Percentiles rank a stretch among this genome's conserved stretches.
Conservation (phyloP, 495 filamentous ascomycete genomes). For the Lasiosphaeris hirsuta region DNA sequence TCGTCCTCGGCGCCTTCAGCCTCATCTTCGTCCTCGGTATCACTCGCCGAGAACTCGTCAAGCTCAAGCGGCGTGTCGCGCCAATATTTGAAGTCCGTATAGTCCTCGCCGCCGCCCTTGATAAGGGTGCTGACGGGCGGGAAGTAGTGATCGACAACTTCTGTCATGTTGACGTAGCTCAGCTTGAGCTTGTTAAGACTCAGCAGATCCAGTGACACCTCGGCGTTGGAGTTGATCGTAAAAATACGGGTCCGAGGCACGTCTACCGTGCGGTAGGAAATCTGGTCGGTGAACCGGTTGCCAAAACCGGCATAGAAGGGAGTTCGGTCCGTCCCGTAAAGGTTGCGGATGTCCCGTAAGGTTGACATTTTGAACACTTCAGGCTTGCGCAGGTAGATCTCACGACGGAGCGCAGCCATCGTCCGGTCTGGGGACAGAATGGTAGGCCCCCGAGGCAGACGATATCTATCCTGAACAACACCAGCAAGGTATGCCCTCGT, state of each 20-base stretch:
- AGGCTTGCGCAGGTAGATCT: constrained; percentile 93
- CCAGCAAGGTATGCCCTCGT: constrained; percentile 89
- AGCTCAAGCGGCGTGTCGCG: constrained; percentile 68
- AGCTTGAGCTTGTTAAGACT: constrained; percentile 93
- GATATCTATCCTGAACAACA: constrained; percentile 82
- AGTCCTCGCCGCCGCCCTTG: constrained; percentile 76
- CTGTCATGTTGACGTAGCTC: constrained; percentile 93
- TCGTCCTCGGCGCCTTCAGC: constrained; percentile 42
- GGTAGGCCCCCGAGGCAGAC: constrained; percentile 82
- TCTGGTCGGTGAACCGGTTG: constrained; percentile 91
- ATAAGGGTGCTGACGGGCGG: constrained; percentile 75
- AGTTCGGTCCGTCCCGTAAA: constrained; percentile 74
- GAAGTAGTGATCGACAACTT: constrained; percentile 96
- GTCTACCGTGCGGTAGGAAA: constrained; percentile 93
- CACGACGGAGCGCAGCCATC: constrained; percentile 88
- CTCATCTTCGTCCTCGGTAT: constrained; percentile 56
- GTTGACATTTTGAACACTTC: constrained; percentile 99
- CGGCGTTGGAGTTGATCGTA: constrained; percentile 97
- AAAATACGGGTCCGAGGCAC: constrained; percentile 93
- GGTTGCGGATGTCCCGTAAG: constrained; percentile 82
- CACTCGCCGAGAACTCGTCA: constrained; percentile 76
- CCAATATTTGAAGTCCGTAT: constrained; percentile 89
- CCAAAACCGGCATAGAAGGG: constrained; percentile 98
- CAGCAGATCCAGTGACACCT: constrained; percentile 88
- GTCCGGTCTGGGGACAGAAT: constrained; percentile 95